Base-by-base conservation (phyloP, 1,139 yeast genomes). In the Debaryomycetaceae sp. region DNA sequence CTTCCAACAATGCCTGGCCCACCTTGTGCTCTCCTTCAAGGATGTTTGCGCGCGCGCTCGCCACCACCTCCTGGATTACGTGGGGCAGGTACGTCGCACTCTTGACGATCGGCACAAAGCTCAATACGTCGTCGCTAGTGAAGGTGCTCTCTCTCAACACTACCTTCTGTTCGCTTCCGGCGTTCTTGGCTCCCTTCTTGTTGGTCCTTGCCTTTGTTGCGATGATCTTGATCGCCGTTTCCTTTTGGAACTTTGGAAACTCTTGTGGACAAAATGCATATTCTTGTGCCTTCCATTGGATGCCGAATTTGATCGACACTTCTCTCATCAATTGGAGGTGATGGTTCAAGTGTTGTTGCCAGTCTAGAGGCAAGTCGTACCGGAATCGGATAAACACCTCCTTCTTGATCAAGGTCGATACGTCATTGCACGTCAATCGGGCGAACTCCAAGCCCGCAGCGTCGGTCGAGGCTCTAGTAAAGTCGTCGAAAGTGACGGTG, bases 11-110 rank as follows among this genome's bases (percentile, higher is more conserved):
- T 14, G 68, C 58, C 29, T 74, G 47, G 8, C 78, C 81, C 25
- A 68, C 60, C 20, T 65, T 67, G 32, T 50, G 62, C 33, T 66
- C 61, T 5, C 57, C 62, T 18, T 60, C 51, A 25, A 51, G 46
- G 25, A 77, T 49, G 32, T 66, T 66, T n/a, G 58, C 46, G 38
- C 74, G 65, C 29, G 85, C 87, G 44, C 76, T 68, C 32, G 78
- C 85, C 59, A 81, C 73, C 23, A 87, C 72, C 44, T 86, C 93
- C 32, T 82, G 87, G 31, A 85, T 77, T 21, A 81, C 58, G 10
- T 72, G 51, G 14, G 93, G 73, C 44, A 69, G 70, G 50, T 71
- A 79, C 22, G 73, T 62, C 0, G 94, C 67, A 37, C 77, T 77
- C 54, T 82, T 83, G 37, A 83, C 62, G 18, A 76, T 49, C 21